These are phyloP conservation scores for Saccharomycopsis amapae DNA, from an alignment of 805 yeast genomes.

Conservation along the genomic window DNA sequence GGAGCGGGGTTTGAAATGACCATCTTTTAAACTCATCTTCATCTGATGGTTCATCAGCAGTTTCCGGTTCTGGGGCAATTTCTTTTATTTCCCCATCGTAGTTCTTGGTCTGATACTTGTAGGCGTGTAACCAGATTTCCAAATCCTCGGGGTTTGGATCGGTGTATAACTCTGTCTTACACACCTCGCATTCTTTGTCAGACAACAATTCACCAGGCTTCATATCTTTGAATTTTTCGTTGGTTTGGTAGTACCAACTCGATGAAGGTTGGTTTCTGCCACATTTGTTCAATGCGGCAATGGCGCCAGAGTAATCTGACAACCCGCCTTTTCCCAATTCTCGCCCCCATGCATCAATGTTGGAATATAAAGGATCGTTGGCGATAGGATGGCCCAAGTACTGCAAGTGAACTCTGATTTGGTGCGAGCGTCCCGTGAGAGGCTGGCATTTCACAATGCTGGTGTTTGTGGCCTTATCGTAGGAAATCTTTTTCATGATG, in stretches of 20 bases:
- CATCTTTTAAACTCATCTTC: conserved; percentile 35
- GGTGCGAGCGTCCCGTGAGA: conserved; percentile 90
- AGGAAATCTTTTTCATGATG: conserved; percentile 59
- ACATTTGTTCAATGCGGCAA: conserved; percentile 44
- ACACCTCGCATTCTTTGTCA: conserved; percentile 53
- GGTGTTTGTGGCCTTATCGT: conserved; percentile 55
- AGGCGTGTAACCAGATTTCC: conserved; percentile 88
- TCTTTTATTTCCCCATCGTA: background rate
- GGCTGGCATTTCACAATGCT: conserved; percentile 79
- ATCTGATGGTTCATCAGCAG: background rate
- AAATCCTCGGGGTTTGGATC: conserved; percentile 89
- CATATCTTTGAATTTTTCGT: conserved; percentile 18
- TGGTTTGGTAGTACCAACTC: conserved; percentile 43
- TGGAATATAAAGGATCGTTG: conserved; percentile 77
- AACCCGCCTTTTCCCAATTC: conserved; percentile 55
- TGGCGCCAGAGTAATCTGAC: conserved; percentile 43
- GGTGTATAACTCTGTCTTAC: conserved; percentile 58
- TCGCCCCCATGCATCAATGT: conserved; percentile 73
- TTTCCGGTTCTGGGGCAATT: background rate
- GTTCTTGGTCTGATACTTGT: conserved; percentile 47
- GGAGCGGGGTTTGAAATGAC: conserved; percentile 70
- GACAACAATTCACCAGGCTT: conserved; percentile 60
- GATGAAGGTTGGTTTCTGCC: conserved; percentile 67
- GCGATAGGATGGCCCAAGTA: conserved; percentile 77
- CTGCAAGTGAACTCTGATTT: conserved; percentile 89